Conservation (phyloP, 345 rosid genomes). For the Salix brachista region DNA sequence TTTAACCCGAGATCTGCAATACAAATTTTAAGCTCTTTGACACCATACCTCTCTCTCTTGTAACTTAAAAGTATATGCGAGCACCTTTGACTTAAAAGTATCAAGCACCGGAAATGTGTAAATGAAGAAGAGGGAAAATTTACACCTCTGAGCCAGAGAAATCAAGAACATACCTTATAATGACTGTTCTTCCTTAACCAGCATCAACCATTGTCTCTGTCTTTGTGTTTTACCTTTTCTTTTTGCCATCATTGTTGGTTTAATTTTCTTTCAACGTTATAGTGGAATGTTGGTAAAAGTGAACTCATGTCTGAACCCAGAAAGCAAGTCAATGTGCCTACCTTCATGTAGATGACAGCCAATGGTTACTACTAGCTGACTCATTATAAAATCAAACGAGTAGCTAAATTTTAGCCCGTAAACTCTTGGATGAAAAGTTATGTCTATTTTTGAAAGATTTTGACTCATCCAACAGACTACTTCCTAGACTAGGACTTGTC, state of each 20-base stretch:
- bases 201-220: constrained; percentile 6
- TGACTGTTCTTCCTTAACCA: constrained; percentile 8
- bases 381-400: too few species aligned
- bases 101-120: not conserved
- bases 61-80: not conserved
- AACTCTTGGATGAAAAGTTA: too few species aligned
- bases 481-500: too few species aligned
- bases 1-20: fast-evolving
- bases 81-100: constrained; percentile 10
- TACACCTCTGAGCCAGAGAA: not conserved
- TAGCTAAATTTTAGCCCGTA: too few species aligned
- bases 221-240: not conserved
- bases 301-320: not conserved
- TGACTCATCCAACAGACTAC: too few species aligned
- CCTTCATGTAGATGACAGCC: not conserved
- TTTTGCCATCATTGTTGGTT: not conserved
- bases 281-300: constrained; percentile 21
- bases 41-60: too few species aligned
- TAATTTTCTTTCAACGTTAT: not conserved
- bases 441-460: too few species aligned
- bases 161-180: not conserved
- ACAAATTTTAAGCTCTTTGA: fast-evolving
- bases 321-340: not conserved
- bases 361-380: too few species aligned
- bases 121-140: not conserved